phyloP scores from a whole-genome alignment of 2,329 filamentous ascomycete genomes.

The Orbilia javanica region DNA sequence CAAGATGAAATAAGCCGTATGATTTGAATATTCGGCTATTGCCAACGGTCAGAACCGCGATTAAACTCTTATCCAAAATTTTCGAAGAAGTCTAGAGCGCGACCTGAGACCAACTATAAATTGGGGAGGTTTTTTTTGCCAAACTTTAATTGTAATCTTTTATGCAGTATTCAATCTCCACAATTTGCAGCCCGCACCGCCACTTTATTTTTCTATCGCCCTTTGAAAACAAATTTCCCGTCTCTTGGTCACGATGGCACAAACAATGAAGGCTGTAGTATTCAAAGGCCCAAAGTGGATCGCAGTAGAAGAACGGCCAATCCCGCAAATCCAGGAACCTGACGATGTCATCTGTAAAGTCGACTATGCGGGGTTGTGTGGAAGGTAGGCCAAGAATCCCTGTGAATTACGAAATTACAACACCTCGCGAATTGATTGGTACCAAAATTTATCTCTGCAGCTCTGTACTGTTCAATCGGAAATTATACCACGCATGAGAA shows the following conservation, averaged over 20 bases:
- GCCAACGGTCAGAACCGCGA: conserved; percentile 9
- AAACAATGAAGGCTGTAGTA: conserved; percentile 87
- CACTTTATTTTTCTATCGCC: background rate
- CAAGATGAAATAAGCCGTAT: conserved; percentile 42
- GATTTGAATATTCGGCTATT: conserved; percentile 13
- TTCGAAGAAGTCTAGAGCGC: background rate
- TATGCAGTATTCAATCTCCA: conserved; percentile 35
- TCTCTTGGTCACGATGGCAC: conserved; percentile 44
- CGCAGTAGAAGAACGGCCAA: conserved; percentile 80
- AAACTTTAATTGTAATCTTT: conserved; percentile 22
- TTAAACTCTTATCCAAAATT: too few species aligned
- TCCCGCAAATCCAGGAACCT: conserved; percentile 78
- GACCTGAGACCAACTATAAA: conserved; percentile 3
- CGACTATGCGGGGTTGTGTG: conserved; percentile 84
- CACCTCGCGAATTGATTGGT: background rate
- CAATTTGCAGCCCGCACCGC: conserved; percentile 24
- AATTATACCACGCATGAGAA: conserved; percentile 2
- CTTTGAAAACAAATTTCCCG: conserved; percentile 18
- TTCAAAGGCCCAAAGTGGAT: conserved; percentile 84
- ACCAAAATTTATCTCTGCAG: background rate
- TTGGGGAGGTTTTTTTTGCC: conserved; percentile 14
- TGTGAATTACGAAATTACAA: conserved; percentile 19
- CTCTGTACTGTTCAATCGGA: background rate
- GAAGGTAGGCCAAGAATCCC: conserved; percentile 73
- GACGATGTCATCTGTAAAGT: conserved; percentile 87